Evolutionary conservation across 352 stramenopile genomes (phyloP), one percentile per base, ranked within the genome.

Genomic region (Phytophthora citricola): DNA sequence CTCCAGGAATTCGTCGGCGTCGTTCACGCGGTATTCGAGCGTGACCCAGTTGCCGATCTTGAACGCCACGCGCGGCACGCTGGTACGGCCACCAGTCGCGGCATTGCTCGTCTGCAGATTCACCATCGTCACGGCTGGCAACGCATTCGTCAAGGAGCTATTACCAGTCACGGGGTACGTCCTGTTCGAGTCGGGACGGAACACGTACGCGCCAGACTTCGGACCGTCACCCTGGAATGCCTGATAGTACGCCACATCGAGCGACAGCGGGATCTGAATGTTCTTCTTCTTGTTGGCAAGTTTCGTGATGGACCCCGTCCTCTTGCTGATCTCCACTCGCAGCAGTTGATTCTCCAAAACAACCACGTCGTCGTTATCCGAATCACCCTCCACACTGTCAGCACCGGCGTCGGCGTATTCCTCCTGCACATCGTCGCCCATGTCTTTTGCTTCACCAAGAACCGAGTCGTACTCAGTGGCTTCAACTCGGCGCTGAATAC

Each of bases 181-280:
- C 24, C 81, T 80, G 53, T 92, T 89, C 39, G 78, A 90, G 58
- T 94, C 81, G 0, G 97, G 97, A 46, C 95, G 87, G 79, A 99
- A 99, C 15, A 98, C 93, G 71, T 99, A 99, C 5, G 97, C 97
- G 17, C 97, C 97, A 22, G 94, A 98, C 63, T 97, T 92, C 59
- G 95, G 87, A 4, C 75, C 71, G 1, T 79, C 26, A 4, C 62
- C 73, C 48, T 90, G 79, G 57, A 78, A 92, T 9, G 80, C 69
- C 31, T 89, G 78, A 52, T 94, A 94, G 68, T 92, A 94, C 15
- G 60, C 60, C 11, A 94, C 69, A 22, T 76, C 72, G 3, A 86
- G 65, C 1, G 60, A 72, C 0, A 92, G 22, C 4, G 76, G 78
- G 1, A 94, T 59, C 31, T 85, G 78, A 8, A 90, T 78, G 48